These are phyloP conservation scores for Patellifolia procumbens DNA, from an alignment of 179 eudicot genomes.

Conservation along the genomic window DNA sequence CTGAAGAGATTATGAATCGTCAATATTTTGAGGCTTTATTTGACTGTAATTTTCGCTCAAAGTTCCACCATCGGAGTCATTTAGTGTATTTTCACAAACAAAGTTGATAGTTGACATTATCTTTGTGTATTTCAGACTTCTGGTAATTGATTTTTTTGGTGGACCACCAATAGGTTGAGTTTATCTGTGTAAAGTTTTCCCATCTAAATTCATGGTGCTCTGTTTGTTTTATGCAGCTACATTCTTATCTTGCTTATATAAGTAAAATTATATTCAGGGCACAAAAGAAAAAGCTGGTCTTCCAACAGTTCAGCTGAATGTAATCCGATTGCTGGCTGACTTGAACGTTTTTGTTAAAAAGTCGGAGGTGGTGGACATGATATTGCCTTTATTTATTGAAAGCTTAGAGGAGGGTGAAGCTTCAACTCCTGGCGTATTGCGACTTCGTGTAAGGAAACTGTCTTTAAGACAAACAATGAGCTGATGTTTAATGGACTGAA, in stretches of 20 bases:
- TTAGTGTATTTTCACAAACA: no score
- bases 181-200: no score
- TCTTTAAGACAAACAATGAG: neutral
- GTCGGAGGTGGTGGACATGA: slow-evolving; percentile 92
- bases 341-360: slow-evolving; percentile 74
- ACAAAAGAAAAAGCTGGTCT: slow-evolving; percentile 68
- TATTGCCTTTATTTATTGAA: slow-evolving; percentile 84
- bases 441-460: slow-evolving; percentile 70
- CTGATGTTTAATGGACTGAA: neutral
- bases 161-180: no score
- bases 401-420: slow-evolving; percentile 98
- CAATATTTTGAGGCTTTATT: no score
- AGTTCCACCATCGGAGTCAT: no score
- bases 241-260: slow-evolving; percentile 13
- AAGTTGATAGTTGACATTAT: no score
- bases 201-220: neutral
- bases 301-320: slow-evolving; percentile 76
- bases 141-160: no score
- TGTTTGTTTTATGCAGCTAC: neutral
- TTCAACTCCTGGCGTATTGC: slow-evolving; percentile 77
- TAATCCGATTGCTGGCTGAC: slow-evolving; percentile 88
- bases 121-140: no score
- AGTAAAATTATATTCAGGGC: slow-evolving; percentile 46
- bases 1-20: no score
- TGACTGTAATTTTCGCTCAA: no score